Conservation (phyloP, 2,329 filamentous ascomycete species). For the Eutypella sp. region DNA sequence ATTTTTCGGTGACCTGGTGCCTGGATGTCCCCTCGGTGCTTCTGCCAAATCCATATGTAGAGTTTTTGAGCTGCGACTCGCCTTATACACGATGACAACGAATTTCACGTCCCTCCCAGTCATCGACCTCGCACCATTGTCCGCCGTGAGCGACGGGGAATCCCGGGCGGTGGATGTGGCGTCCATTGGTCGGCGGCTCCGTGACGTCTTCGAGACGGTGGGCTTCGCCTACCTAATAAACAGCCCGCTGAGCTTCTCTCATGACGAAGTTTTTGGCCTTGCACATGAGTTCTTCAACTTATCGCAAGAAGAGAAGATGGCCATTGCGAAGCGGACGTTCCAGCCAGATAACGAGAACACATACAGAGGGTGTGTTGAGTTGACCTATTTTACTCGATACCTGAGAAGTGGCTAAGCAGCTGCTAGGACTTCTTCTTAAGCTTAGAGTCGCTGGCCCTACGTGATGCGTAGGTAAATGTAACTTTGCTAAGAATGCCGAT, state of each 20-base stretch:
- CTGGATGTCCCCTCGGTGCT: background rate
- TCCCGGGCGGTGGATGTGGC: slow-evolving; percentile 22
- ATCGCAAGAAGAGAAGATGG: slow-evolving; percentile 31
- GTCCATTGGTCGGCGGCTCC: slow-evolving; percentile 31
- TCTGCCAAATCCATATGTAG: background rate
- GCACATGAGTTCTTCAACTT: slow-evolving; percentile 34
- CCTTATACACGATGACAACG: slow-evolving; percentile 29
- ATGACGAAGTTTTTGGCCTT: slow-evolving; percentile 37
- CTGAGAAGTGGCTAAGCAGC: too few relatives aligned
- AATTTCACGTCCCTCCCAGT: slow-evolving; percentile 37
- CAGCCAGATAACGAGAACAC: slow-evolving; percentile 34
- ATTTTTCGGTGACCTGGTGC: too few relatives aligned
- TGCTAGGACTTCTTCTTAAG: too few relatives aligned
- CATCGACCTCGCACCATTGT: slow-evolving; percentile 33
- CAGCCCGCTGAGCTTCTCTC: slow-evolving; percentile 33
- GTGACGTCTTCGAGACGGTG: slow-evolving; percentile 38
- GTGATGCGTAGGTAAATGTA: too few relatives aligned
- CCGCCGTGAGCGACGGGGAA: slow-evolving; percentile 7
- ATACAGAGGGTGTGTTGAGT: slow-evolving; percentile 32
- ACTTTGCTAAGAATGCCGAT: too few relatives aligned
- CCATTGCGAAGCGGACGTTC: slow-evolving; percentile 38
- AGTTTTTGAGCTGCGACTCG: background rate
- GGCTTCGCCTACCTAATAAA: slow-evolving; percentile 43
- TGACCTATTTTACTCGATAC: too few relatives aligned
- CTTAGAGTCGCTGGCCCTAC: too few relatives aligned